Conservation (phyloP, 2,329 filamentous ascomycete genomes). For the Penicillium sclerotiorum region DNA sequence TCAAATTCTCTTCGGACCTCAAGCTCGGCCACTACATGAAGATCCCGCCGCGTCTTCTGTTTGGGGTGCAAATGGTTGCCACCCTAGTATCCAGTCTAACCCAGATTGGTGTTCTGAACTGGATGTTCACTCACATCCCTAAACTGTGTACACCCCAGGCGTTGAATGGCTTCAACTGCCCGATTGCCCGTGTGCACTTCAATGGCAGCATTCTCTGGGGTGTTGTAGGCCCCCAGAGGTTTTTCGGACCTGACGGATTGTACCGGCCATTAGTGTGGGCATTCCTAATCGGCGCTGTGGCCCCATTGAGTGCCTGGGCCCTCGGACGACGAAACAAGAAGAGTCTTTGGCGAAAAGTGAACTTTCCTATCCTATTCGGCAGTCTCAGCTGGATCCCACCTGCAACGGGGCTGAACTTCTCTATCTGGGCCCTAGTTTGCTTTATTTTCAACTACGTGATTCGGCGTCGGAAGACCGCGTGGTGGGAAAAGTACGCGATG, state of each 20-base stretch:
- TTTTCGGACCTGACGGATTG: constrained; percentile 75
- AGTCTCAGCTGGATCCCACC: constrained; percentile 85
- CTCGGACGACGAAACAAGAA: constrained; percentile 61
- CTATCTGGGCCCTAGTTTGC: constrained; percentile 82
- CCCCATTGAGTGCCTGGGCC: constrained; percentile 74
- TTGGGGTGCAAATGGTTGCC: constrained; percentile 61
- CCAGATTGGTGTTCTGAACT: constrained; percentile 83
- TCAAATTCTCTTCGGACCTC: constrained; percentile 85
- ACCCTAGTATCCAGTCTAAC: constrained; percentile 73
- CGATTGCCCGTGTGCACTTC: constrained; percentile 84
- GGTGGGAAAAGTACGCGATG: constrained; percentile 94
- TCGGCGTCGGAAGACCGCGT: constrained; percentile 68
- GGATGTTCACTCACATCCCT: constrained; percentile 80
- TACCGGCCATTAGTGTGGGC: constrained; percentile 80
- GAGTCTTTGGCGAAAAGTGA: constrained; percentile 73
- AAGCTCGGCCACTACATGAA: constrained; percentile 71
- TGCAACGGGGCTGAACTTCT: constrained; percentile 82
- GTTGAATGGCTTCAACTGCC: constrained; percentile 86
- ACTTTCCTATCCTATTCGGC: constrained; percentile 80
- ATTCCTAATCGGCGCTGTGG: constrained; percentile 74
- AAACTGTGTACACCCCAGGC: constrained; percentile 77
- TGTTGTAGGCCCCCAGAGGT: constrained; percentile 78
- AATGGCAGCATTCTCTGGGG: constrained; percentile 90
- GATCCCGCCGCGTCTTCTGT: constrained; percentile 63
- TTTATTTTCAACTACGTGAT: constrained; percentile 80